These are phyloP conservation scores for Avena atlantica DNA, from an alignment of 176 grass and related monocot genomes.

Conservation along the genomic window DNA sequence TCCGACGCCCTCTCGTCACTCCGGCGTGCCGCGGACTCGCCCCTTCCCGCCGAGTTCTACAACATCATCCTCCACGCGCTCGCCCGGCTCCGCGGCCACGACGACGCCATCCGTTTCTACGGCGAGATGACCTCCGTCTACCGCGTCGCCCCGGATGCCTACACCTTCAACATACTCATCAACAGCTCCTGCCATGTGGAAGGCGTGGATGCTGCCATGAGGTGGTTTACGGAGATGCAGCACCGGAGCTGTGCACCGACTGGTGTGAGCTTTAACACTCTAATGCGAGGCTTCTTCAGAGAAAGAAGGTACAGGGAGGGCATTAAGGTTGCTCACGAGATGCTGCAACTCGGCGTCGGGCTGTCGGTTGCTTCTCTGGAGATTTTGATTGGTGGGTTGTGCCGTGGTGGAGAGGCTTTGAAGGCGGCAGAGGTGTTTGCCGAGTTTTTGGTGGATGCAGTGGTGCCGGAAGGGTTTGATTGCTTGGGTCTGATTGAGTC, in stretches of 20 bases:
- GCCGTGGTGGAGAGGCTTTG: conserved; percentile 37
- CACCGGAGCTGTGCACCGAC: conserved; percentile 52
- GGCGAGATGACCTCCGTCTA: conserved; percentile 60
- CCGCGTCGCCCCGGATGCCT: conserved; percentile 57
- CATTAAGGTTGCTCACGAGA: conserved; percentile 66
- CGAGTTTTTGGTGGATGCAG: conserved; percentile 51
- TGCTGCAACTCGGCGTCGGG: conserved; percentile 66
- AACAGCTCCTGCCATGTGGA: conserved; percentile 55
- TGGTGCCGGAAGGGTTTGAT: conserved; percentile 72
- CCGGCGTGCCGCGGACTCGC: conserved; percentile 60
- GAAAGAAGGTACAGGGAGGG: conserved; percentile 66
- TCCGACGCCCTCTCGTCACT: conserved; percentile 48
- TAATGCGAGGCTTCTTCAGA: conserved; percentile 77
- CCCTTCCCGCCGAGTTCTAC: conserved; percentile 62
- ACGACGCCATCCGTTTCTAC: conserved; percentile 57
- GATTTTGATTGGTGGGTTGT: conserved; percentile 72
- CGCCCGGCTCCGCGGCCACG: conserved; percentile 49
- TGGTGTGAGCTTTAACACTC: conserved; percentile 75
- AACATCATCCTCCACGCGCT: conserved; percentile 69
- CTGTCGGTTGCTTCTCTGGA: conserved; percentile 65
- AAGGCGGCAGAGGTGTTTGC: conserved; percentile 61
- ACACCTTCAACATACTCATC: conserved; percentile 86
- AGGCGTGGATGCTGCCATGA: conserved; percentile 58
- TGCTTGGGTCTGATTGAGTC: conserved; percentile 59
- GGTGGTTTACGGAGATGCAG: conserved; percentile 73